Evolutionary conservation across 2,329 filamentous ascomycete species (phyloP).

Genomic region (Pyricularia sp.): DNA sequence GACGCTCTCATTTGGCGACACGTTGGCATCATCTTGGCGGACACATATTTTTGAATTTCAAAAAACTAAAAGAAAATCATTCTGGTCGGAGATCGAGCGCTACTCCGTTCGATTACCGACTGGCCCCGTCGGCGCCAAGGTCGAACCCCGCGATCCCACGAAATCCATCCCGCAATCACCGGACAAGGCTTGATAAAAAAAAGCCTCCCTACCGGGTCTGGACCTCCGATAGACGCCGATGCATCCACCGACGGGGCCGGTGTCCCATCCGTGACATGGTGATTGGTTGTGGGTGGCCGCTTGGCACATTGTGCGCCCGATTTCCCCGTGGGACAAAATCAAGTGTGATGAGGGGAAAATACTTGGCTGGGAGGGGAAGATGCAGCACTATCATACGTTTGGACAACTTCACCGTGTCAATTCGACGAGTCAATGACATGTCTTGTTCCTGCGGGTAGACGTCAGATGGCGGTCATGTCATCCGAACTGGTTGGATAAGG

Average conservation of each 20-base stretch:
- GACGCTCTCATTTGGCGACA: not conserved
- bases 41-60: not conserved
- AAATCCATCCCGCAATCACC: not conserved
- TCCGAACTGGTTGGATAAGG: not conserved
- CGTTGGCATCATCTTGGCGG: not conserved
- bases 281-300: not conserved
- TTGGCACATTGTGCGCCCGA: not conserved
- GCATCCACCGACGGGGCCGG: not conserved
- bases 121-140: not conserved
- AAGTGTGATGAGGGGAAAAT: not conserved
- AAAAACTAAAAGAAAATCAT: not conserved
- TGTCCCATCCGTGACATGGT: not conserved
- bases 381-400: not conserved
- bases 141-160: not conserved
- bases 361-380: not conserved
- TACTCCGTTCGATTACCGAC: not conserved
- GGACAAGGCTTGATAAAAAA: not conserved
- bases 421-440: not conserved
- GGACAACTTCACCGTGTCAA: not conserved
- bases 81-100: not conserved
- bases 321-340: not conserved
- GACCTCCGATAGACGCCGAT: not conserved
- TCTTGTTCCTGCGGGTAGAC: not conserved
- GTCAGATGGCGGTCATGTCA: not conserved
- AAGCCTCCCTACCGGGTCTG: not conserved